A percentile compares a stretch with the other conserved stretches of the same genome.
Conservation (phyloP, 2,329 filamentous ascomycete species). For the Fusarium nanum region DNA sequence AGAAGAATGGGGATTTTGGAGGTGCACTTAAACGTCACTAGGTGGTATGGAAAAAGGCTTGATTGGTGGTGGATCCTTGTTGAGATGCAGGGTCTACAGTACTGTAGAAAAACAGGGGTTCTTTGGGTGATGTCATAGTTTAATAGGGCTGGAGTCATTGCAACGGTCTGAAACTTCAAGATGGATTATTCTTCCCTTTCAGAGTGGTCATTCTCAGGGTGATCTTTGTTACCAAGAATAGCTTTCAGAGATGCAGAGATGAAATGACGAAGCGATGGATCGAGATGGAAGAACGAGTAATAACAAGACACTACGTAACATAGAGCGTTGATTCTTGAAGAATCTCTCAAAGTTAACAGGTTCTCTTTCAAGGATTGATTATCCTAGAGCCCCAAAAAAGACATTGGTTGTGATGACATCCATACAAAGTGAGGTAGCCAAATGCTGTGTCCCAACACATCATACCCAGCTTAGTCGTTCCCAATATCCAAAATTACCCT, state of each 20-base stretch:
- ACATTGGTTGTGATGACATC: not conserved
- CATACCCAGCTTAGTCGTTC: not conserved
- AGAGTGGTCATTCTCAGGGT: not conserved
- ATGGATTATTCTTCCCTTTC: not conserved
- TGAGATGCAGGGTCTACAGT: slow-evolving; percentile 33
- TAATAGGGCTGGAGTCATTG: slow-evolving; percentile 7
- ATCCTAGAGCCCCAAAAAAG: not conserved
- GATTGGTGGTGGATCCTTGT: slow-evolving; percentile 32
- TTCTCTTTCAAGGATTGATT: not conserved
- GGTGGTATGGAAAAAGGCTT: slow-evolving; percentile 4
- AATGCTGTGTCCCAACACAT: not conserved
- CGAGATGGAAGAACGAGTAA: not conserved
- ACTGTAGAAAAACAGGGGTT: slow-evolving; percentile 2
- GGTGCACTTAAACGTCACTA: slow-evolving; percentile 39
- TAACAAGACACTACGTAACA: not conserved
- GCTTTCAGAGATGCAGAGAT: not conserved
- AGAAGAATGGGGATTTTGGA: slow-evolving; percentile 16
- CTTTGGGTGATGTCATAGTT: slow-evolving; percentile 43
- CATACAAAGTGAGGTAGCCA: not conserved
- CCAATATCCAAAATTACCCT: not conserved
- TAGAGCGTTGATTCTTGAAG: not conserved
- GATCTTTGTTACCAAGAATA: not conserved
- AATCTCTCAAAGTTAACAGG: not conserved
- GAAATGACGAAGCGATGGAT: slow-evolving; percentile 5
- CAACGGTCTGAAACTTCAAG: not conserved